Percentiles rank a stretch among this genome's conserved stretches.
These are phyloP conservation scores for Teunomyces funiuensis DNA, from an alignment of 805 yeast genomes.

Conservation along the genomic window DNA sequence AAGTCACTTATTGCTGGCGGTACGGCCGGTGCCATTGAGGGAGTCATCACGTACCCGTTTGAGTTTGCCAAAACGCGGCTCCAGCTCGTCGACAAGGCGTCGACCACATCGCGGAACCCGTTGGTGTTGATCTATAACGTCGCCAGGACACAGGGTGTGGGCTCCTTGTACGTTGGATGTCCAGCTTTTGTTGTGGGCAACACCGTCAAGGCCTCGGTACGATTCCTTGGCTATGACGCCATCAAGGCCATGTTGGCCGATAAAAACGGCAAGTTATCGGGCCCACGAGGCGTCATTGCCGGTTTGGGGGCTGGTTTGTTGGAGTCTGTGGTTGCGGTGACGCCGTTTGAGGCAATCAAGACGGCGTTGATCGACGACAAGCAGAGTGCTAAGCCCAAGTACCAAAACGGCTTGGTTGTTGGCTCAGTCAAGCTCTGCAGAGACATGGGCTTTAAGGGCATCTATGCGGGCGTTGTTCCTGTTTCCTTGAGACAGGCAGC, in stretches of 20 bases:
- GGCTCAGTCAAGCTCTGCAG: conserved; percentile 66
- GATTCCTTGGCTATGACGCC: conserved; percentile 89
- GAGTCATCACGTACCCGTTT: conserved; percentile 89
- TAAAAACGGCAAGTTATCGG: conserved; percentile 81
- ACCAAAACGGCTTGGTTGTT: conserved; percentile 59
- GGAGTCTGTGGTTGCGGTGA: conserved; percentile 90
- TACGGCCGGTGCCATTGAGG: conserved; percentile 94
- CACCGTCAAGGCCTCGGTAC: conserved; percentile 92
- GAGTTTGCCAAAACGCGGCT: conserved; percentile 95
- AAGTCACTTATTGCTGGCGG: conserved; percentile 94
- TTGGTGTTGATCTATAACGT: conserved; percentile 72
- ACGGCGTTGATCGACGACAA: conserved; percentile 95
- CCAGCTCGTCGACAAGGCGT: conserved; percentile 70
- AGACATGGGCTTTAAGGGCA: conserved; percentile 80
- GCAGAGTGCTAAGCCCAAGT: conserved; percentile 72
- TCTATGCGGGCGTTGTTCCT: conserved; percentile 88
- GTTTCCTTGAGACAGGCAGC: conserved; percentile 96
- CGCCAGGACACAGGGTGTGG: conserved; percentile 74
- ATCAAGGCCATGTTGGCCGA: conserved; percentile 78
- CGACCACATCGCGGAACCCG: conserved; percentile 78
- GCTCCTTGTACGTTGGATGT: conserved; percentile 88
- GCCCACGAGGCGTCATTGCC: conserved; percentile 89
- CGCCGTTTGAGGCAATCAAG: conserved; percentile 96
- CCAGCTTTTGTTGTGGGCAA: conserved; percentile 96
- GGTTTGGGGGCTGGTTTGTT: conserved; percentile 97